Conservation (phyloP, 2,329 filamentous ascomycete species). For the Hortaea sp. region DNA sequence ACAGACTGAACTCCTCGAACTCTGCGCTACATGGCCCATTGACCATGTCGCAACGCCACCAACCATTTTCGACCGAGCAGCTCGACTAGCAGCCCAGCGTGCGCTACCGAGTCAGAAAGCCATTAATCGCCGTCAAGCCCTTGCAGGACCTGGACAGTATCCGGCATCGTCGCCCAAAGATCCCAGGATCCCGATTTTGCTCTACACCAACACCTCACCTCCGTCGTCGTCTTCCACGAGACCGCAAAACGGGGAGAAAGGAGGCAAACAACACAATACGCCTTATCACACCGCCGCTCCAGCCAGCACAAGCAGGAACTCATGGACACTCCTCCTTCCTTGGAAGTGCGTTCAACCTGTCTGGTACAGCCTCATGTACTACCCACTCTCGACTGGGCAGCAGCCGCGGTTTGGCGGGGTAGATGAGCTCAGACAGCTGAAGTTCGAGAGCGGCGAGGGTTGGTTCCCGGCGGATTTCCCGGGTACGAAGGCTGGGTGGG, state of each 20-base stretch:
- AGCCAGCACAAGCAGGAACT: conserved; percentile 19
- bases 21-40: conserved; percentile 57
- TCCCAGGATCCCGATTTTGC: conserved; percentile 65
- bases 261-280: conserved; percentile 21
- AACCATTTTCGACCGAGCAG: conserved; percentile 56
- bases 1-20: conserved; percentile 42
- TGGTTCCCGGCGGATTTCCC: conserved; percentile 85
- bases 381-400: conserved; percentile 65
- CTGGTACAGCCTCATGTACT: conserved; percentile 80
- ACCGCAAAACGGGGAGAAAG: neutral
- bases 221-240: conserved; percentile 7
- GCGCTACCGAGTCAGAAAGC: conserved; percentile 65
- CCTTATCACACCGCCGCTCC: neutral
- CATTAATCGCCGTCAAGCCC: conserved; percentile 65
- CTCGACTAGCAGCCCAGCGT: conserved; percentile 54
- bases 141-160: conserved; percentile 51
- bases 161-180: conserved; percentile 52
- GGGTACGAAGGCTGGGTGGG: conserved; percentile 65
- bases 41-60: conserved; percentile 38
- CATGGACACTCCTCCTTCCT: conserved; percentile 77
- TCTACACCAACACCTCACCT: conserved; percentile 35
- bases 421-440: conserved; percentile 66
- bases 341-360: conserved; percentile 81
- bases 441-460: conserved; percentile 66
- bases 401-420: conserved; percentile 77